phyloP scores from a whole-genome alignment of 2,329 filamentous ascomycete genomes.

The Ascochyta koolunga region DNA sequence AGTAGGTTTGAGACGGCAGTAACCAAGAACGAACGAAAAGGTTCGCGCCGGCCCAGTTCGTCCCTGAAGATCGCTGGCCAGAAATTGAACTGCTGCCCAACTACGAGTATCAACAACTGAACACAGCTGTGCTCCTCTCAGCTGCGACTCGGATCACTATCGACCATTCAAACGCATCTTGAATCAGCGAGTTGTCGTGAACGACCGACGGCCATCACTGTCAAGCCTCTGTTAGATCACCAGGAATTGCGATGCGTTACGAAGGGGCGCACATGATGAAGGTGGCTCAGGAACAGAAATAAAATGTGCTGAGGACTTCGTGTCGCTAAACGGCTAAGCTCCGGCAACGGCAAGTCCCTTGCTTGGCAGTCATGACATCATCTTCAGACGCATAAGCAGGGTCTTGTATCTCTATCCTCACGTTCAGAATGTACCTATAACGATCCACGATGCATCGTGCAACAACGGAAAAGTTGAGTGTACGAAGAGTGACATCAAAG shows the following conservation, averaged over 20 bases:
- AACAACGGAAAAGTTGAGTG: not conserved
- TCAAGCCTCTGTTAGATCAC: not conserved
- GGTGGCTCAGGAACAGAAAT: slow-evolving; percentile 7
- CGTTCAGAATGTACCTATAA: not conserved
- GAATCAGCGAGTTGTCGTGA: not conserved
- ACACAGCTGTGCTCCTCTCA: slow-evolving; percentile 1
- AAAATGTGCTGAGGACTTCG: slow-evolving; percentile 4
- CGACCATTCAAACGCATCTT: not conserved
- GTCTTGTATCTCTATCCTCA: not conserved
- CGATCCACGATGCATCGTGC: not conserved
- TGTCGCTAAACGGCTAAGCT: slow-evolving; percentile 11
- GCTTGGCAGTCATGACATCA: slow-evolving; percentile 23
- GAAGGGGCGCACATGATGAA: slow-evolving; percentile 11
- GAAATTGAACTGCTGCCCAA: slow-evolving; percentile 32
- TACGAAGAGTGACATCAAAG: not conserved
- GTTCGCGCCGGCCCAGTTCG: slow-evolving; percentile 24
- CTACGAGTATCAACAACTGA: slow-evolving; percentile 17
- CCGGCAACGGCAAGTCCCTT: not conserved
- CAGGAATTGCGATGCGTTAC: not conserved
- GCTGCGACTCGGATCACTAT: not conserved
- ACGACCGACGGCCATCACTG: not conserved
- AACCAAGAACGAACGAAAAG: slow-evolving; percentile 9
- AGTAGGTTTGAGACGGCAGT: not conserved
- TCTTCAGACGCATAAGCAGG: not conserved
- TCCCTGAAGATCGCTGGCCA: slow-evolving; percentile 15